Base-by-base conservation (phyloP, 2,329 filamentous ascomycete species). In the Alternaria hordeiaustralica region DNA sequence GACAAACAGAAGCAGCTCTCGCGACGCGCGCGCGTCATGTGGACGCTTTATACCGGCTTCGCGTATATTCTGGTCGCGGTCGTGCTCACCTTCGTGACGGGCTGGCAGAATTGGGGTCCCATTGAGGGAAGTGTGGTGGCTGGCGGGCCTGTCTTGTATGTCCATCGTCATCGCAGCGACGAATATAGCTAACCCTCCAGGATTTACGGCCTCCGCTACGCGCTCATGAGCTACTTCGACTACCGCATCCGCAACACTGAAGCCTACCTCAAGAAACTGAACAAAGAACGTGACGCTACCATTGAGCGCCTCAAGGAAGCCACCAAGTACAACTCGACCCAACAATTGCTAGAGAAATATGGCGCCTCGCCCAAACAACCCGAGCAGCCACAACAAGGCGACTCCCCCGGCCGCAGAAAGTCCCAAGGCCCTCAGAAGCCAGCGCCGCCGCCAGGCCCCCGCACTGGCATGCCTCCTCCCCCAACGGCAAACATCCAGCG, bases 301-400 rank as follows among this genome's bases (percentile, higher is more conserved):
- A 98, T 99, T 69, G 91, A 97, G 78, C 94, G 94, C 81, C 88
- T 99, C 67, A 99, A 99, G 82, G 90, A 91, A 62, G 94, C 94
- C 25, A 99, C 96, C 33, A 97, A 92, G 79, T 99, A 97, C 82
- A 93, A 98, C 80, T 96, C 94, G 30, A 99, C 96, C 2, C 89
- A 96, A 75, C 89, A 97, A 77, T 82, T 99, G 63, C 87, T 99
- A 11, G 93, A 98, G 75, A 99, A 98, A 75, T 99, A 99, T 78
- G 94, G 94, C 10, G 83, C 85, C 20, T 88, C 90, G 51, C 68
- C 80, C 65, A 81, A 73, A 64, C 73, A 67, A 54, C 78, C 65
- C 82, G 85, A 72, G 82, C 84, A 74, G 69, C 36, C 53, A 10
- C 60, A 62, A 6, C 44, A 61, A 8, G 82, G 63, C 6, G 50